Evolutionary conservation across 2,329 filamentous ascomycete species (phyloP), one percentile per base, ranked within the genome.

Genomic region (Xylogone sp.): DNA sequence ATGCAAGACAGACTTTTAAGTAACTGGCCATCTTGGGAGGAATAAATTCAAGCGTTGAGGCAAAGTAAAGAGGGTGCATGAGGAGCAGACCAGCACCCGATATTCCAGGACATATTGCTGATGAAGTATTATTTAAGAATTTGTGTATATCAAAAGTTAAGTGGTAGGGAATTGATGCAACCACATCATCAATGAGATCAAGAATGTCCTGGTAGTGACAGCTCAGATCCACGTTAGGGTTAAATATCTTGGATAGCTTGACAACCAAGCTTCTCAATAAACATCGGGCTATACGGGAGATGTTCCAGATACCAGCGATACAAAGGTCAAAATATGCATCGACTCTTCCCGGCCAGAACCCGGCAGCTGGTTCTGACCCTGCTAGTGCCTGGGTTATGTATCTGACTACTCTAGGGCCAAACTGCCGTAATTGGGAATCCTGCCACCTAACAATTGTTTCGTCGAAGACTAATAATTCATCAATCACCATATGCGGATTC

Each of bases 271-370:
- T 74, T 3, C 75, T 71, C 13, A 83, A 69, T 42, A 79, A 71
- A 27, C 83, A 68, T 4, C 80, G 71, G 8, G 74, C 72, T 16
- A 74, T 72, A 16, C 80, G 72, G 56, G 73, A 69, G 68, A 79
- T 69, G 62, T 83, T 83, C 73, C 75, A 79, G 5, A 81, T 70
- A 54, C 73, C 77, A 19, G 75, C 75, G 42, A 81, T 76, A 72
- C 75, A 83, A 44, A 81, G 69, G 61, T 83, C 79, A 43, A 70
- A 69, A 60, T 83, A 84, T 2, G 76, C 68, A 58, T 84, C 79
- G 31, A 83, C 74, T 6, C 76, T 72, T 2, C 81, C 80, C 0
- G 81, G 80, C 58, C 76, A 83, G 0, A 78, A 76, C 53, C 81
- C 78, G 3, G 75, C 76, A 50, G 24, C 10, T 2, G 39, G 10